Base-by-base conservation (phyloP, 2,329 filamentous ascomycete genomes). In the Fusarium secorum region DNA sequence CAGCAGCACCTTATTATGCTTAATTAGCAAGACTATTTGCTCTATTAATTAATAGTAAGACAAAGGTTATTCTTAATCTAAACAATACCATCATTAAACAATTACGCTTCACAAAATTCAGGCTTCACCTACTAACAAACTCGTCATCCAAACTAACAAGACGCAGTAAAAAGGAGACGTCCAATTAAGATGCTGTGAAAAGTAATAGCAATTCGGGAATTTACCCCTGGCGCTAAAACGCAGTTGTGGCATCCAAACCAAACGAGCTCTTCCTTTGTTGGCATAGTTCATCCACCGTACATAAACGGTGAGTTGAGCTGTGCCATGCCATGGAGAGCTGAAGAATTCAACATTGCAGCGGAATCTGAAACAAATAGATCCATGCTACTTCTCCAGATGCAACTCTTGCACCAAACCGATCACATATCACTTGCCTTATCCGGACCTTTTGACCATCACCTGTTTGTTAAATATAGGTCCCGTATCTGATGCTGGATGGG, bases 201-300 rank as follows among this genome's bases (percentile, higher is more conserved):
- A 52, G 44, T 52, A 52, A 66, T 42, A 18, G 48, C 18, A 44
- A 11, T 18, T 67, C 64, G 49, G 63, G 67, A 62, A 49, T 44
- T 51, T 67, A 67, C 56, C 56, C 64, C 64, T 67, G 45, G 56
- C 64, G 59, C 64, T 67, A 67, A 61, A 67, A 67, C 63, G n/a
- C 64, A 67, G 64, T 67, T 67, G 64, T 67, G 64, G 64, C 64
- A 62, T 39, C 41, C 17, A n/a, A 51, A 48, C 49, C 22, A 67
- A 67, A 67, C 63, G 56, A 67, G 56, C 64, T 32, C 63, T 63
- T 66, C 64, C 64, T 55, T 46, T 67, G 42, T 63, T n/a, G 64
- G 64, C 62, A 67, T 67, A 67, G 64, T 51, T 33, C 32, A 33
- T 33, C 22, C 35, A 65, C 51, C 52, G 52, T 22, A 56, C 38